phyloP scores from a whole-genome alignment of 768 basidiomycete species.

The Trametes gibbosa region DNA sequence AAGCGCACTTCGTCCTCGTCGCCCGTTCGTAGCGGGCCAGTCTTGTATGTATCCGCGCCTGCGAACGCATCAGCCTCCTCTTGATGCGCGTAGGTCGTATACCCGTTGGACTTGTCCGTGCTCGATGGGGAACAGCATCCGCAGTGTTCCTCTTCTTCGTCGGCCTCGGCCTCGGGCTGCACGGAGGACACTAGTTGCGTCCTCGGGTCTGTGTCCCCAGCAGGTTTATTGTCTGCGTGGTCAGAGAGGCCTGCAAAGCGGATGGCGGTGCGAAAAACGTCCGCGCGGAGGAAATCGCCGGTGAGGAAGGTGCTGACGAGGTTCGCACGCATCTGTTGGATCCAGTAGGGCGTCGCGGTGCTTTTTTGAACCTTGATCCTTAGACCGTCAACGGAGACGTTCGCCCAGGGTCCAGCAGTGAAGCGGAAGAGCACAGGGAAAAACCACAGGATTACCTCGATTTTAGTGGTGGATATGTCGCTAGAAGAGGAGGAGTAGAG shows the following conservation, averaged over 20 bases:
- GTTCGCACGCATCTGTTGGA: conserved; percentile 36
- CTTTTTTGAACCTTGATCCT: conserved; percentile 35
- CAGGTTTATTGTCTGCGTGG: conserved; percentile 3
- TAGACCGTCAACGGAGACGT: conserved; percentile 37
- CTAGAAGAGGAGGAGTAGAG: conserved; percentile 32
- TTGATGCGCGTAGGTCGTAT: neutral
- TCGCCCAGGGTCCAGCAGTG: conserved; percentile 36
- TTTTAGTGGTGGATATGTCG: conserved; percentile 22
- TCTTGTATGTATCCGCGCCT: neutral
- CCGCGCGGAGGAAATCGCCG: conserved; percentile 40
- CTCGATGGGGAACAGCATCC: neutral
- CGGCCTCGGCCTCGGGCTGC: neutral
- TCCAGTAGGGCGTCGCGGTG: conserved; percentile 36
- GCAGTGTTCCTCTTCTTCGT: neutral
- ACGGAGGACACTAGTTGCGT: neutral
- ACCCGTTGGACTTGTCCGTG: neutral
- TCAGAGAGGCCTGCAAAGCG: conserved; percentile 29
- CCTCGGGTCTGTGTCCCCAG: conserved; percentile 6
- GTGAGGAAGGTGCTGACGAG: conserved; percentile 38
- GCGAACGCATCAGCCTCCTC: neutral
- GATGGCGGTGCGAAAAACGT: conserved; percentile 36
- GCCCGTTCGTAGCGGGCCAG: neutral
- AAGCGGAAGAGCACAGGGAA: conserved; percentile 39
- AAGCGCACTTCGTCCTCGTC: conserved; percentile 35
- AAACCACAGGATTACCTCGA: conserved; percentile 34